Evolutionary conservation across 2,329 filamentous ascomycete species (phyloP).

Genomic region (Myriosclerotinia curreyana): DNA sequence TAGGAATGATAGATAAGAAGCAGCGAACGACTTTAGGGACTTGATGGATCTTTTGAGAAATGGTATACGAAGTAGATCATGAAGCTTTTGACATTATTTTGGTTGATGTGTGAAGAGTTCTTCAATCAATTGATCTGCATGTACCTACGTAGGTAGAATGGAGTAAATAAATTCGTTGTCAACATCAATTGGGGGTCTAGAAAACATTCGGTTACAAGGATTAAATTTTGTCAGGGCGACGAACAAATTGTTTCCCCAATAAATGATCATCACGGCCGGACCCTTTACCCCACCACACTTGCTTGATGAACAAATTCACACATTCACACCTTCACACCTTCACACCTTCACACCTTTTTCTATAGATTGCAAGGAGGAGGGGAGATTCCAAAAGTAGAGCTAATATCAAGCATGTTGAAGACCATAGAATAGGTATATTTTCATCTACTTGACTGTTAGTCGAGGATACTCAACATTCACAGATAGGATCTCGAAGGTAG

Average conservation of each 20-base stretch:
- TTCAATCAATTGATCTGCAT: not conserved
- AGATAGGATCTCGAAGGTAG: slow-evolving; percentile 64
- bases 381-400: too few relatives aligned
- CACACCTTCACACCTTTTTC: too few relatives aligned
- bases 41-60: slow-evolving; percentile 1
- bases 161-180: slow-evolving; percentile 4
- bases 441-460: slow-evolving; percentile 56
- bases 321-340: too few relatives aligned
- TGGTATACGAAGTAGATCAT: not conserved
- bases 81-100: not conserved
- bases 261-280: too few relatives aligned
- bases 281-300: too few relatives aligned
- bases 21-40: slow-evolving; percentile 1
- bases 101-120: not conserved
- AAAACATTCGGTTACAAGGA: slow-evolving; percentile 12
- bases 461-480: slow-evolving; percentile 58
- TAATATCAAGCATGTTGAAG: too few relatives aligned
- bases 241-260: too few relatives aligned
- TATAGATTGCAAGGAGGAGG: too few relatives aligned
- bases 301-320: too few relatives aligned
- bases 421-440: too few relatives aligned
- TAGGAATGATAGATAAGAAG: not conserved
- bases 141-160: too few relatives aligned
- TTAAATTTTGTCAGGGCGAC: slow-evolving; percentile 10
- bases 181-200: not conserved